phyloP scores from a whole-genome alignment of 2,329 filamentous ascomycete species.

The Venturia effusa region DNA sequence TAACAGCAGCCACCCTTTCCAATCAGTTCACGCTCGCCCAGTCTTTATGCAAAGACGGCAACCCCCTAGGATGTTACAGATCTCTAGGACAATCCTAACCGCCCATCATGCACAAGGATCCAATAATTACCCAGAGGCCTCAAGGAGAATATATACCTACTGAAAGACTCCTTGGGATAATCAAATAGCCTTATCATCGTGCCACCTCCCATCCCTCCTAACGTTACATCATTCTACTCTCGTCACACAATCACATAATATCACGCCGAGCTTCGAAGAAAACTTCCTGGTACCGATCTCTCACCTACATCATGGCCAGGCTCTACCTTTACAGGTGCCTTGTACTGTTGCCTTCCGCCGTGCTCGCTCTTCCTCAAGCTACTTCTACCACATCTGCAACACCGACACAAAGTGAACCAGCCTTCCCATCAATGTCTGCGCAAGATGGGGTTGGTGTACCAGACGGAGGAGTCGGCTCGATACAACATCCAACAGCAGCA shows the following conservation, averaged over 20 bases:
- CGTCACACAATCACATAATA: not conserved
- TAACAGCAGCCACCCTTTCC: not conserved
- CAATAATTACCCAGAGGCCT: constrained; percentile 2
- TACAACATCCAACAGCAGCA: constrained; percentile 13
- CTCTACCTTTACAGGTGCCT: constrained; percentile 2
- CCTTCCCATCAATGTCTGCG: constrained; percentile 11
- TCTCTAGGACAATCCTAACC: not conserved
- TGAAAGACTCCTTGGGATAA: not conserved
- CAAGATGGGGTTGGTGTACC: constrained; percentile 10
- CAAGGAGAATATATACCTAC: constrained; percentile 2
- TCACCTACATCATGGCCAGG: not conserved
- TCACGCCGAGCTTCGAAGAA: not conserved
- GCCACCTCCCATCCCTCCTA: not conserved
- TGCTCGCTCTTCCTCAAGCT: constrained; percentile 5
- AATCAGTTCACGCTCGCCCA: not conserved
- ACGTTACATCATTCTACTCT: not conserved
- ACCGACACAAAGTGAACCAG: not conserved
- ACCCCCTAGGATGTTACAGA: not conserved
- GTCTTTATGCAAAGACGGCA: not conserved
- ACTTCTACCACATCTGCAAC: not conserved
- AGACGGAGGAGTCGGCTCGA: constrained; percentile 11
- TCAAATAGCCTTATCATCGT: not conserved
- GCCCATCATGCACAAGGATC: not conserved
- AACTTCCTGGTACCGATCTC: not conserved
- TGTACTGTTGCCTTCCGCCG: not conserved